Evolutionary conservation across 352 stramenopile species (phyloP), one percentile per base, ranked within the genome.

Genomic region (Sclerospora graminicola): DNA sequence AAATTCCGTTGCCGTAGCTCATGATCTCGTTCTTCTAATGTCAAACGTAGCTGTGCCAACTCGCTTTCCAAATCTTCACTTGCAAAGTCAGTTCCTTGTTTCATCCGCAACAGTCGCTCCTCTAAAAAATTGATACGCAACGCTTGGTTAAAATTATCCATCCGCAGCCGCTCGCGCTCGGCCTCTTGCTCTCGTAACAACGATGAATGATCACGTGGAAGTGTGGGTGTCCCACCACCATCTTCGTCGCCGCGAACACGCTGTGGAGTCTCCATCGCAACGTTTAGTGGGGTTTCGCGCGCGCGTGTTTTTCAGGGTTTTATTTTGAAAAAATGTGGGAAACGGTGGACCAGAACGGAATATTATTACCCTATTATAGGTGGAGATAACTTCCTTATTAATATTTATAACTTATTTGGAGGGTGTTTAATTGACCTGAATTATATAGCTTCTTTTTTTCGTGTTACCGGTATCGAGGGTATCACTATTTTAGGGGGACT

Each of bases 71-170:
- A 50, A 23, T 81, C 71, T 41, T 84, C 68, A 18, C 60, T 69
- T 26, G 60, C 48, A 37, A 84, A 81, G 18, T 71, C 71, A 23
- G 68, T 77, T 33, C 66, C 73, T 37, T 83, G 54, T 47, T 78
- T 79, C 46, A 76, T 66, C 16, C 65, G 64, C 20, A 75, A 42
- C 37, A 90, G 54, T n/a, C 69, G 66, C 45, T 88, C 66, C 44
- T 90, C 74, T 1, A 86, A 54, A 28, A 69, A 68, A 26, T 74
- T 74, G 31, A 86, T 71, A 13, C 69, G 70, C 29, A 82, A 47
- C 51, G 66, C 66, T 53, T 84, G 68, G 60, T 86, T 86, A 43
- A 84, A 84, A 54, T 82, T 83, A 38, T 84, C 75, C 55, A 78
- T 85, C 18, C 66, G 57, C 5, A 90, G 57, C 2, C 65, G 63